Evolutionary conservation across 108 stramenopile genomes (phyloP).

Genomic region (Nitzschia palea): DNA sequence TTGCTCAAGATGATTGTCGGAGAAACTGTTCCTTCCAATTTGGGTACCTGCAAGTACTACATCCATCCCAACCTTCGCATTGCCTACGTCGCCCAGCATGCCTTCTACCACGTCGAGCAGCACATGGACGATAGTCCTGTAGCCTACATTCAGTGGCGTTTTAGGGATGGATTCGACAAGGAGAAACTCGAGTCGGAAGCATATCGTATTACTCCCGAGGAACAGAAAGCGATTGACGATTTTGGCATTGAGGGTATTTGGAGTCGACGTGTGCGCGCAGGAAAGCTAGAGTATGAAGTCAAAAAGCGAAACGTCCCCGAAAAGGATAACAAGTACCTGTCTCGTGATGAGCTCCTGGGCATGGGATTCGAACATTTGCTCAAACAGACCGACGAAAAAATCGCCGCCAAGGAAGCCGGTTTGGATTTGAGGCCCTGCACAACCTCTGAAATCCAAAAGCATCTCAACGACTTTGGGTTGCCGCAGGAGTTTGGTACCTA

Average conservation of each 20-base stretch:
- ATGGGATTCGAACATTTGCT: slow-evolving; percentile 88
- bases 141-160: slow-evolving; percentile 97
- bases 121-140: slow-evolving; percentile 91
- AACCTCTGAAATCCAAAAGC: slow-evolving; percentile 92
- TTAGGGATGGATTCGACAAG: slow-evolving; percentile 89
- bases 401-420: slow-evolving; percentile 93
- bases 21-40: slow-evolving; percentile 87
- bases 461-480: slow-evolving; percentile 95
- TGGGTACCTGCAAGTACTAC: slow-evolving; percentile 70
- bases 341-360: slow-evolving; percentile 77
- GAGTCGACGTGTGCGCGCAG: slow-evolving; percentile 89
- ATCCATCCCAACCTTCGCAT: slow-evolving; percentile 89
- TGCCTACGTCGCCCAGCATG: slow-evolving; percentile 97
- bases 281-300: slow-evolving; percentile 91
- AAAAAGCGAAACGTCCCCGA: slow-evolving; percentile 88
- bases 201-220: slow-evolving; percentile 89
- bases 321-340: slow-evolving; percentile 91
- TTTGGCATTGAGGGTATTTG: slow-evolving; percentile 93
- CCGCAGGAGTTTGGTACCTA: slow-evolving; percentile 97
- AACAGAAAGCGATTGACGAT: slow-evolving; percentile 88
- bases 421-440: slow-evolving; percentile 89
- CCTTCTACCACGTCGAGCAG: slow-evolving; percentile 94
- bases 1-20: slow-evolving; percentile 91
- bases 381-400: slow-evolving; percentile 93
- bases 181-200: slow-evolving; percentile 87